phyloP scores from a whole-genome alignment of 2,329 filamentous ascomycete species.

The Orbilia brochopaga region DNA sequence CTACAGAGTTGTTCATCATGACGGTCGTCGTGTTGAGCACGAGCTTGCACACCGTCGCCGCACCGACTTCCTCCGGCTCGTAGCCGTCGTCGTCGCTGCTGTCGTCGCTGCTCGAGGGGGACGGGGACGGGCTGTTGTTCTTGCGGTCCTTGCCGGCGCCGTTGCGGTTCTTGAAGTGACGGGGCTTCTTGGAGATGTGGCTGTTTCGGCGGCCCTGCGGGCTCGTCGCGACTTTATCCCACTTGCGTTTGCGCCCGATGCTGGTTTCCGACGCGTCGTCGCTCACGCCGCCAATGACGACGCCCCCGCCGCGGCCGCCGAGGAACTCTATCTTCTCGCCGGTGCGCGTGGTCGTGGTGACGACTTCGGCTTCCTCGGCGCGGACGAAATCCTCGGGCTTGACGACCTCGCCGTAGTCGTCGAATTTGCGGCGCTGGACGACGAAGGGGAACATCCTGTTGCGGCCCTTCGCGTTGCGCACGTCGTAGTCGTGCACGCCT shows the following conservation, averaged over 20 bases:
- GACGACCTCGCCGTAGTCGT: conserved; percentile 94
- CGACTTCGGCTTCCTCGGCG: conserved; percentile 81
- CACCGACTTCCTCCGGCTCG: conserved; percentile 47
- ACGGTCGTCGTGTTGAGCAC: conserved; percentile 70
- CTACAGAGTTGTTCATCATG: conserved; percentile 74
- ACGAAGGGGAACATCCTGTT: conserved; percentile 92
- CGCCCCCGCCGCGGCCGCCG: conserved; percentile 56
- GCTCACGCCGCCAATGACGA: conserved; percentile 12
- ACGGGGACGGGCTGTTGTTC: conserved; percentile 21
- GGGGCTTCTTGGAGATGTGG: conserved; percentile 39
- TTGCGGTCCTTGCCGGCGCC: conserved; percentile 22
- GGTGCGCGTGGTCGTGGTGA: conserved; percentile 64
- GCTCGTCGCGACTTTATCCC: conserved; percentile 69
- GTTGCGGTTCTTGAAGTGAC: conserved; percentile 54
- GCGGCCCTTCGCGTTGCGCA: conserved; percentile 85
- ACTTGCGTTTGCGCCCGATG: conserved; percentile 90
- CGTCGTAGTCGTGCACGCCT: conserved; percentile 90
- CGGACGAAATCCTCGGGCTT: conserved; percentile 90
- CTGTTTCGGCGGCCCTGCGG: conserved; percentile 24
- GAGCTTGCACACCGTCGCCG: conserved; percentile 74
- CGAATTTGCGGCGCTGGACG: conserved; percentile 75
- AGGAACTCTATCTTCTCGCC: conserved; percentile 56
- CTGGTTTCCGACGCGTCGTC: conserved; percentile 34
- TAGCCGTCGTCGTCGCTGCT: conserved; percentile 51
- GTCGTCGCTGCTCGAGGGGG: conserved; percentile 14